Evolutionary conservation across 805 yeast genomes (phyloP).

Genomic region (Ogataea ramenticola): DNA sequence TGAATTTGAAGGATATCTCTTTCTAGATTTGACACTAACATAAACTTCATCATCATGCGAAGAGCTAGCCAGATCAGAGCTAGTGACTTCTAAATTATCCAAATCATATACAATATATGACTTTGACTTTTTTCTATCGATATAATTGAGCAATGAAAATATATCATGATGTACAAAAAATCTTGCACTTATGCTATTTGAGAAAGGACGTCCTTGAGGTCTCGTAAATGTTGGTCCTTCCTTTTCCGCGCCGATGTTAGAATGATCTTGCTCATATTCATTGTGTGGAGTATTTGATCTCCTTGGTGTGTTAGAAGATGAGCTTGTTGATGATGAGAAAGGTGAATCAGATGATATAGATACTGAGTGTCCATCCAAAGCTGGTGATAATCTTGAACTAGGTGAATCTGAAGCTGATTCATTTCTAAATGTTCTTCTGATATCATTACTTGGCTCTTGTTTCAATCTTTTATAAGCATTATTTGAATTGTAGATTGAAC

Average conservation of each 20-base stretch:
- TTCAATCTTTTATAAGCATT: slow-evolving; percentile 19
- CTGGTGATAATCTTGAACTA: background rate
- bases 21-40: no score
- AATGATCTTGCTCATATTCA: no score
- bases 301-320: no score
- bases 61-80: slow-evolving; percentile 1
- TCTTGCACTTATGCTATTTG: slow-evolving; percentile 19
- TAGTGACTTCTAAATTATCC: slow-evolving; percentile 1
- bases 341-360: background rate
- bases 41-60: slow-evolving; percentile 1
- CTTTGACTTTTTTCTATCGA: slow-evolving; percentile 16
- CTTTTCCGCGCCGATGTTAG: no score
- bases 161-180: slow-evolving; percentile 22
- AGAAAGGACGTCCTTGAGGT: slow-evolving; percentile 31
- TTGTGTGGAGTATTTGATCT: no score
- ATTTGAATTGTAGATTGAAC: slow-evolving; percentile 18
- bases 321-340: background rate
- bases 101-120: slow-evolving; percentile 14
- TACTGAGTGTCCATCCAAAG: background rate
- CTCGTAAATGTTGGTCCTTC: slow-evolving; percentile 4
- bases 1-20: no score
- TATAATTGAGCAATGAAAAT: slow-evolving; percentile 15
- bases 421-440: no score
- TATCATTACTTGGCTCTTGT: background rate
- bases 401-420: background rate